Percentiles rank a stretch among this genome's conserved stretches.
phyloP scores from a whole-genome alignment of 129 eudicot species.

The Smallanthus sonchifolius region DNA sequence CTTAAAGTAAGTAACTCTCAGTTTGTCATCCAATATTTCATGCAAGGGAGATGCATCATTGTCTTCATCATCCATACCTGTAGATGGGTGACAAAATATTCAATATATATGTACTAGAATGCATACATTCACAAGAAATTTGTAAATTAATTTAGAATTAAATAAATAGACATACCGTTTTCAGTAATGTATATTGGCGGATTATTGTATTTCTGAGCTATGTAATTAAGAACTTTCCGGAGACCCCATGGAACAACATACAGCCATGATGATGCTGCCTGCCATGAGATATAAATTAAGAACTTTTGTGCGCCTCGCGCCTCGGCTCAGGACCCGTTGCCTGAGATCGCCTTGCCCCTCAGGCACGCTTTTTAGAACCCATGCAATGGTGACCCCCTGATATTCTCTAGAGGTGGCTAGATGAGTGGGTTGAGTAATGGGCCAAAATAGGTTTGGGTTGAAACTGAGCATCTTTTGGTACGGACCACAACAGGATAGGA shows the following conservation, averaged over 20 bases:
- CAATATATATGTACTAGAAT: neutral
- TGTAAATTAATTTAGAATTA: neutral
- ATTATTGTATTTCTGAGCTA: slow-evolving; percentile 52
- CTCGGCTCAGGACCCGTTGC: too few species aligned
- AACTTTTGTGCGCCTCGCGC: neutral
- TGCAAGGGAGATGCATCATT: slow-evolving; percentile 39
- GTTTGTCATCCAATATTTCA: slow-evolving; percentile 71
- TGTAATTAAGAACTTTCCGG: slow-evolving; percentile 49
- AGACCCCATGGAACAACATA: slow-evolving; percentile 91
- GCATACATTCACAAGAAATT: neutral
- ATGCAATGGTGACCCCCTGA: neutral
- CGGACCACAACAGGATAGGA: neutral
- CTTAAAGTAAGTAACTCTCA: slow-evolving; percentile 63
- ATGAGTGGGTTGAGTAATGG: neutral
- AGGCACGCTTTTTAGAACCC: too few species aligned
- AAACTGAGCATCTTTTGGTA: neutral
- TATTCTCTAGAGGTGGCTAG: neutral
- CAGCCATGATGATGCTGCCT: slow-evolving; percentile 88
- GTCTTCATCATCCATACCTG: slow-evolving; percentile 86
- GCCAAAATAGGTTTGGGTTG: neutral
- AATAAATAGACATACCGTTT: slow-evolving; percentile 48
- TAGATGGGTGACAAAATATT: neutral
- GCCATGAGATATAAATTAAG: slow-evolving; percentile 25
- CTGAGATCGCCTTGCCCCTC: too few species aligned
- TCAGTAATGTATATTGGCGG: slow-evolving; percentile 68